Base-by-base conservation (phyloP, 768 basidiomycete species). In the Thelephora ganbajun region DNA sequence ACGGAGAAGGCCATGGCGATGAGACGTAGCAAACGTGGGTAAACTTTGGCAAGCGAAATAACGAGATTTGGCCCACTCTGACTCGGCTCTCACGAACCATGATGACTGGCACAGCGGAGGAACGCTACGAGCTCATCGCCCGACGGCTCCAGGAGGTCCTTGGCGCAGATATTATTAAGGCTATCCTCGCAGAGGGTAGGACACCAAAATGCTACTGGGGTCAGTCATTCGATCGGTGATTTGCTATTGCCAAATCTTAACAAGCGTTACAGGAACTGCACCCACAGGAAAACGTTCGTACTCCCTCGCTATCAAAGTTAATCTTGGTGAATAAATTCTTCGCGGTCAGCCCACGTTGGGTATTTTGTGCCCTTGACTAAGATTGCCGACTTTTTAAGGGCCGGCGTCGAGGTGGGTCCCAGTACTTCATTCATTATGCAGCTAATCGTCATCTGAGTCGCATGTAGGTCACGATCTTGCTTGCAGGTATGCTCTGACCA, bases 291-390 rank as follows among this genome's bases (percentile, higher is more conserved):
- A 91, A 69, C 94, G 92, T 97, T 63, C 66, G 88, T 44, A 7
- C 14, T 22, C 23, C 6, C 19, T 36, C 46, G n/a, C 5, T 20
- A n/a, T 3, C 37, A 35, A 11, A 37, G 47, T 16, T 5, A 47
- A 19, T 44, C 48, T 48, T 43, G 44, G 5, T 11, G 26, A 20
- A 12, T 50, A 30, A 30, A 9, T 30, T 30, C 26, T 9, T 30
- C 26, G n/a, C 9, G 26, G 9, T 37, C 57, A 98, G 94, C 94
- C 6, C 96, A 98, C 58, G 83, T 98, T 49, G 96, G 89, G 5
- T 99, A 99, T 72, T 94, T 96, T 61, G 94, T 94, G 0, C 80
- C 96, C 2, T 67, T 98, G 51, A 81, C 79, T 19, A 99, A 99
- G 71, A 88, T 99, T 49, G 90, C 92, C 7, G 94, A 98, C 67